Base-by-base conservation (phyloP, 345 rosid genomes). In the Gynandropsis gynandra region DNA sequence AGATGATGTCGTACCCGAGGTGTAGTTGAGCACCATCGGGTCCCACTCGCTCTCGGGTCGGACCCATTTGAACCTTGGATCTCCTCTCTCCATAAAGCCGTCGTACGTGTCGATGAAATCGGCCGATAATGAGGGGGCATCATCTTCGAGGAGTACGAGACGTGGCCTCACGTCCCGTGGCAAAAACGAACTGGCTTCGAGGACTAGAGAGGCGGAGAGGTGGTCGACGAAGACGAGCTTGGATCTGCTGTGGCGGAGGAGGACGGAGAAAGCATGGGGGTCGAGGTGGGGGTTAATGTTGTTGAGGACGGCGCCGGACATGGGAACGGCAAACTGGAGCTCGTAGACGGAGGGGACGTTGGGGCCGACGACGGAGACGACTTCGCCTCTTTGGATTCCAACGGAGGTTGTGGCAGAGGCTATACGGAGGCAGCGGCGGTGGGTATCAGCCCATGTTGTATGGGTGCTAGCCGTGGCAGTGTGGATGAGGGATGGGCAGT, bases 311-410 rank as follows among this genome's bases (percentile, higher is more conserved):
- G 83, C 86, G 4, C 90, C 86, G 24, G 86, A 69, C 86, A 82
- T 79, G 40, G 90, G 86, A 11, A 82, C 72, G 3, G 80, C 81
- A 34, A 82, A 82, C 47, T 77, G 90, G 38, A 82, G 86, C 68
- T 82, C 90, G 61, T 80, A 80, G 62, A 80, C 77, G 66, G 80
- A 63, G 0, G 90, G 78, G 34, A 61, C 59, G 48, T 76, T 83
- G 49, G 87, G 90, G 31, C 82, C 75, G 4, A 83, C 47, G 4
- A 80, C 82, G 46, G 87, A 80, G 24, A 83, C 74, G 0, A 83
- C 84, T 16, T 83, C 64, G 40, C 80, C 75, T 0, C 37, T 53
- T 14, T 56, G 33, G 62, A 80, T 68, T 37, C 87, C 82, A 11
- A 45, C 27, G 10, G 64, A 58, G 16, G 70, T 45, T 17, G 85